Evolutionary conservation across 192 early-diverging fungal species (phyloP), one percentile per base, ranked within the genome.

Genomic region (Coemansia sp.): DNA sequence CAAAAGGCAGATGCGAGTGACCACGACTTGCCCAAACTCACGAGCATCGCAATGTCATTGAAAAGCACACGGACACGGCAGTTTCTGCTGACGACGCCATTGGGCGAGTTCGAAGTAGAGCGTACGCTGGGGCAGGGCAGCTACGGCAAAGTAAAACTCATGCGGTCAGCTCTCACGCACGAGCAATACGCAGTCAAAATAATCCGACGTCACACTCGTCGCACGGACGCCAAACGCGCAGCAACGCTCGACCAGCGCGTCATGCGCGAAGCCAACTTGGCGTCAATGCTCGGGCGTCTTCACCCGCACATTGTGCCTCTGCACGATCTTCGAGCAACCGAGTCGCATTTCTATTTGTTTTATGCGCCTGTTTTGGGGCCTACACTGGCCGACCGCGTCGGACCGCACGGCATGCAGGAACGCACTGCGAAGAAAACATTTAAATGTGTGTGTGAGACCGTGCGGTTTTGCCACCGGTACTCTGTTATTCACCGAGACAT

Each of bases 401-500:
- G 77, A 3, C 48, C 43, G 9, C 50, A 43, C 16, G 82, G n/a
- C 48, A 19, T 80, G 38, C 3, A 29, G 23, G 82, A 80, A 54
- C 22, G 32, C 27, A 66, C 73, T 48, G 82, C 77, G 3, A 57
- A 65, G 18, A 54, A 61, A 6, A 43, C 76, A 11, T 80, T 83
- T 23, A 68, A 71, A 52, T 52, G 62, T 11, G 65, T 80, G 2
- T 64, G 66, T n/a, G 77, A 83, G 65, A 71, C 82, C 1, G 64
- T 83, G 32, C 52, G 48, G 7, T 83, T 80, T 38, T 83, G 82
- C 63, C 91, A 94, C 72, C 74, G 73, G 54, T 83, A 86, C 29
- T 86, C 84, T n/a, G 84, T 95, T 26, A 90, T 88, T n/a, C 87
- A 88, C 74, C 78, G 97, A 27, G 90, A 98, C 70, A 86, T 98